Conservation (phyloP, 73 alveolate species). For the Paraurostyla sp. region DNA sequence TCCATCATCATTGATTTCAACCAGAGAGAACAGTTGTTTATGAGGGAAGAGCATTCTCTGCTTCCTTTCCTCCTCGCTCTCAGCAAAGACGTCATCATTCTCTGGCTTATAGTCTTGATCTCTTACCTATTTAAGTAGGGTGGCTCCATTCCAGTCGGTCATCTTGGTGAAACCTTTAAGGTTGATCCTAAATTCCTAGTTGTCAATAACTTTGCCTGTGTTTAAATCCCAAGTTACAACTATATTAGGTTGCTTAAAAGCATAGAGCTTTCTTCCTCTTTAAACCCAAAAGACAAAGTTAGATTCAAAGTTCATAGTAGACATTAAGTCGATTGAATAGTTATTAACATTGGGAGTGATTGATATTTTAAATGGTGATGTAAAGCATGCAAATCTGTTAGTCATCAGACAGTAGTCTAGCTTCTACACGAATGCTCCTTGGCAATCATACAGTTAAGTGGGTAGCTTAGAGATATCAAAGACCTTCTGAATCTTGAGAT, state of each 20-base stretch:
- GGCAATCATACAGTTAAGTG: conserved; percentile 37
- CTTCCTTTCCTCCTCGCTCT: not conserved
- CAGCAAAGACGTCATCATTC: not conserved
- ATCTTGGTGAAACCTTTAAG: conserved; percentile 19
- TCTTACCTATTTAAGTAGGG: conserved; percentile 7
- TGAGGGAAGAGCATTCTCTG: conserved; percentile 8
- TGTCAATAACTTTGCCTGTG: conserved; percentile 16
- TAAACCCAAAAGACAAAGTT: conserved; percentile 44
- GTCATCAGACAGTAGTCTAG: conserved; percentile 19
- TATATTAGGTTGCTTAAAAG: conserved; percentile 46
- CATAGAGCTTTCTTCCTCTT: conserved; percentile 13
- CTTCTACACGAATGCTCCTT: conserved; percentile 46
- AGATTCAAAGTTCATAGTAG: conserved; percentile 24
- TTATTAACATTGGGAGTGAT: conserved; percentile 33
- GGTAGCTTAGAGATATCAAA: conserved; percentile 39
- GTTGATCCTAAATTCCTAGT: conserved; percentile 5
- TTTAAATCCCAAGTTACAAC: conserved; percentile 40
- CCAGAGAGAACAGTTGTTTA: conserved; percentile 31
- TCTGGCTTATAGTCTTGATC: not conserved
- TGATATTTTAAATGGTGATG: conserved; percentile 15
- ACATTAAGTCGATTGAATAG: conserved; percentile 20
- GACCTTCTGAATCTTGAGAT: not conserved
- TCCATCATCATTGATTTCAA: conserved; percentile 35
- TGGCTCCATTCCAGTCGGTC: conserved; percentile 38
- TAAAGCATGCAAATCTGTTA: conserved; percentile 34